Evolutionary conservation across 306 rosid genomes (phyloP).

Genomic region (Prunus campanulata): DNA sequence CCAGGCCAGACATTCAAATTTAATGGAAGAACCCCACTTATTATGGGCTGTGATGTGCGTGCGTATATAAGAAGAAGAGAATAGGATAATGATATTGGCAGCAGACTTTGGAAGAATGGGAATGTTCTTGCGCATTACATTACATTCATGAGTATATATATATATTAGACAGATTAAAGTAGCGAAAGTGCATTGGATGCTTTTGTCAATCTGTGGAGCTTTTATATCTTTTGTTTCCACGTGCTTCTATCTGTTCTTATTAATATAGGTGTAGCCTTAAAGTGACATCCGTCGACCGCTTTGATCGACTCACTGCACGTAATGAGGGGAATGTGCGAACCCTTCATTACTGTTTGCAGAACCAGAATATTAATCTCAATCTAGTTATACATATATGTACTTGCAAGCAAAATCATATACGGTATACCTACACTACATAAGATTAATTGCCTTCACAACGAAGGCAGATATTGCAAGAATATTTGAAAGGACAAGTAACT

Average conservation of each 20-base stretch:
- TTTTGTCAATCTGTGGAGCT: too few species aligned
- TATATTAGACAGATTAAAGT: too few species aligned
- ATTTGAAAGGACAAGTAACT: neutral
- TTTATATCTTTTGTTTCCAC: neutral
- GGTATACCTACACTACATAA: neutral
- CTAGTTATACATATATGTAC: neutral
- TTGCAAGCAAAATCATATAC: neutral
- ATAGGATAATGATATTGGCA: too few species aligned
- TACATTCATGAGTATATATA: too few species aligned
- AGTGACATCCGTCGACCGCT: neutral
- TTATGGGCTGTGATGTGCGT: too few species aligned
- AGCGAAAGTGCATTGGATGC: neutral
- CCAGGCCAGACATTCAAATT: too few species aligned
- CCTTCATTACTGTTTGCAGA: neutral
- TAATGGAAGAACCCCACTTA: too few species aligned
- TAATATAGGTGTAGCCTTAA: neutral
- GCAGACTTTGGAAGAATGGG: too few species aligned
- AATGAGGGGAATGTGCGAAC: neutral
- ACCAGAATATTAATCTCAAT: neutral
- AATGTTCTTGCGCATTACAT: too few species aligned
- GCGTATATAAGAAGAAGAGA: too few species aligned
- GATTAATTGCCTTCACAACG: constrained; percentile 27
- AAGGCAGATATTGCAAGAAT: constrained; percentile 30
- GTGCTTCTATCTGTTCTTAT: neutral
- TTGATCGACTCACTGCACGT: neutral